Evolutionary conservation across 2,329 filamentous ascomycete species (phyloP).

Genomic region (Fusarium mangiferae): DNA sequence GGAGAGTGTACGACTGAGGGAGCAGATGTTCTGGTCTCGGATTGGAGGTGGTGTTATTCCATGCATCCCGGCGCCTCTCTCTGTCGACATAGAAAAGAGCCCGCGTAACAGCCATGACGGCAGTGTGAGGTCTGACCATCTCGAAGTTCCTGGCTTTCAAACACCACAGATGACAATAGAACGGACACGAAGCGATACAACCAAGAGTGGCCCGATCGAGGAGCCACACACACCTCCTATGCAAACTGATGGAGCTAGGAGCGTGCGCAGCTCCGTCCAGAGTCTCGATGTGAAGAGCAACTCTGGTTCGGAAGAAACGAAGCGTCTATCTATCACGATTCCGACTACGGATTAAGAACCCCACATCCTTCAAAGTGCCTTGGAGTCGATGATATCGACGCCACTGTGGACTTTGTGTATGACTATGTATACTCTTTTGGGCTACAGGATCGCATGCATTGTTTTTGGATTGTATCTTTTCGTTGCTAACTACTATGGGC

Average conservation of each 20-base stretch:
- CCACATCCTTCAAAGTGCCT: conserved; percentile 4
- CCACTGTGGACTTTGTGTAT: conserved; percentile 33
- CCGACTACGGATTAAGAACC: conserved; percentile 30
- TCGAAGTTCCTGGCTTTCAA: conserved; percentile 37
- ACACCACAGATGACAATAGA: conserved; percentile 39
- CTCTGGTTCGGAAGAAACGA: conserved; percentile 38
- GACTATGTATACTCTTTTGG: conserved; percentile 36
- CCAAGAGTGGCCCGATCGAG: conserved; percentile 28
- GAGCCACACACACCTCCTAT: conserved; percentile 47
- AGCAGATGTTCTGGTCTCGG: conserved; percentile 97
- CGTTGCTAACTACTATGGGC: not conserved
- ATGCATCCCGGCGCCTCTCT: conserved; percentile 50
- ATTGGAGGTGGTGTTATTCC: conserved; percentile 93
- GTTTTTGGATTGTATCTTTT: conserved; percentile 13
- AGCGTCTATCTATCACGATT: conserved; percentile 46
- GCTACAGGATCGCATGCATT: conserved; percentile 30
- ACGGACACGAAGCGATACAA: conserved; percentile 22
- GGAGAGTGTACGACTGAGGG: conserved; percentile 86
- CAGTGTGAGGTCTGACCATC: conserved; percentile 23
- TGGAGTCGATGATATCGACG: not conserved
- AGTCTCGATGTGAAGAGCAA: conserved; percentile 43
- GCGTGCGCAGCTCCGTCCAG: conserved; percentile 42
- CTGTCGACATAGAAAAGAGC: conserved; percentile 48
- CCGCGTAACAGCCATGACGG: conserved; percentile 50
- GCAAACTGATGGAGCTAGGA: conserved; percentile 42